A percentile compares a stretch with the other conserved stretches of the same genome.
phyloP scores from a whole-genome alignment of 2,329 filamentous ascomycete species.

The Bimuria novae-zelandiae region DNA sequence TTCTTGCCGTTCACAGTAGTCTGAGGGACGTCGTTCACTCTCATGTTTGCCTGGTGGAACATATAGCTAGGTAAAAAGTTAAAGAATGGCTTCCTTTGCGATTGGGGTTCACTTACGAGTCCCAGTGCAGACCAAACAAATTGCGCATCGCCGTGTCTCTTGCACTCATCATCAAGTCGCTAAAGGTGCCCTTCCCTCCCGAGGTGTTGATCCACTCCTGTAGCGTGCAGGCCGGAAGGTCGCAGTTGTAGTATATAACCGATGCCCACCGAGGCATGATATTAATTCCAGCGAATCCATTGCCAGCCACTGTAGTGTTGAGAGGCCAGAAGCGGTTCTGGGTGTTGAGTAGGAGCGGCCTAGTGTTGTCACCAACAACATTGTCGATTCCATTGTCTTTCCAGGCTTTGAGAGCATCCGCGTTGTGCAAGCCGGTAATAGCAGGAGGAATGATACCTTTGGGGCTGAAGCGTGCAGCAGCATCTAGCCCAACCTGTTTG shows the following conservation, averaged over 20 bases:
- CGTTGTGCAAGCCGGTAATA: slow-evolving; percentile 67
- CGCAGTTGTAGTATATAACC: slow-evolving; percentile 68
- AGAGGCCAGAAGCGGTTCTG: slow-evolving; percentile 61
- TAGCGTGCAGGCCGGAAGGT: slow-evolving; percentile 60
- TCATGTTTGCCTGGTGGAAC: slow-evolving; percentile 68
- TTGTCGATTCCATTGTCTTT: slow-evolving; percentile 62
- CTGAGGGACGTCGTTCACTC: slow-evolving; percentile 53
- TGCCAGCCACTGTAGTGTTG: slow-evolving; percentile 55
- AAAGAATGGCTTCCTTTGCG: background rate
- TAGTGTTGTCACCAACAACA: slow-evolving; percentile 68
- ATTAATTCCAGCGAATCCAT: slow-evolving; percentile 61
- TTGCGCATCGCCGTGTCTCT: slow-evolving; percentile 60
- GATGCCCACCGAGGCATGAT: slow-evolving; percentile 65
- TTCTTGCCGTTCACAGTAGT: slow-evolving; percentile 56
- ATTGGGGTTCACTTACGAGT: slow-evolving; percentile 40
- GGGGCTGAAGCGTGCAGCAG: slow-evolving; percentile 54
- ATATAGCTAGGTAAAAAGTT: slow-evolving; percentile 51
- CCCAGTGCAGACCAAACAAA: slow-evolving; percentile 60
- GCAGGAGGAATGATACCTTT: slow-evolving; percentile 65
- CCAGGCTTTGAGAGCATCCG: slow-evolving; percentile 65
- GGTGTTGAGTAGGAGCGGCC: slow-evolving; percentile 58
- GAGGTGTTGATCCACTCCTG: slow-evolving; percentile 66
- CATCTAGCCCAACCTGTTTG: slow-evolving; percentile 56
- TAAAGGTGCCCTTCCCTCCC: slow-evolving; percentile 58
- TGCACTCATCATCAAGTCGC: slow-evolving; percentile 57